Conservation (phyloP, 2,329 filamentous ascomycete genomes). For the Penicillium sp. region DNA sequence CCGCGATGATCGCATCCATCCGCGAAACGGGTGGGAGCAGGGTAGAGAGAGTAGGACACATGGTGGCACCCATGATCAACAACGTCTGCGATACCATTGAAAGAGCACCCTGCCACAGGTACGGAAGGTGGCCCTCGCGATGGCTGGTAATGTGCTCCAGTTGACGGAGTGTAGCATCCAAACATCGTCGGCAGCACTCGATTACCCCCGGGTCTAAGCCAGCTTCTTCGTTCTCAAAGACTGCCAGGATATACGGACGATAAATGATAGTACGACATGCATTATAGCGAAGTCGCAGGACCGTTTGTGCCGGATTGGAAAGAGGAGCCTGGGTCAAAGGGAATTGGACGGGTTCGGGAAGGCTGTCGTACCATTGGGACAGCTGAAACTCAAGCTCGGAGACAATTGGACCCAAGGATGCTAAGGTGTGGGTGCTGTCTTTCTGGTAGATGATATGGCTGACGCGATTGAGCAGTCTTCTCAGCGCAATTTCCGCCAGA, state of each 20-base stretch:
- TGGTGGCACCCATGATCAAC: slow-evolving; percentile 77
- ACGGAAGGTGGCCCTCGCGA: slow-evolving; percentile 78
- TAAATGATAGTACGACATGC: slow-evolving; percentile 85
- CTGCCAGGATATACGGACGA: slow-evolving; percentile 74
- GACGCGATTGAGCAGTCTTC: slow-evolving; percentile 71
- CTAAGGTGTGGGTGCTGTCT: slow-evolving; percentile 66
- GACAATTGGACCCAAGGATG: slow-evolving; percentile 71
- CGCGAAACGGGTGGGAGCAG: slow-evolving; percentile 57
- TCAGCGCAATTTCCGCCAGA: slow-evolving; percentile 73
- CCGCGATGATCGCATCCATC: slow-evolving; percentile 72
- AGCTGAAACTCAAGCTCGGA: slow-evolving; percentile 78
- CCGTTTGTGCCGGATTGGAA: slow-evolving; percentile 72
- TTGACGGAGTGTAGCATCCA: slow-evolving; percentile 75
- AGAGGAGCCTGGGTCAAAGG: slow-evolving; percentile 65
- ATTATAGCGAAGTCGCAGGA: slow-evolving; percentile 74
- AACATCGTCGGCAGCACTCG: slow-evolving; percentile 74
- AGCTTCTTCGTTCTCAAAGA: slow-evolving; percentile 71
- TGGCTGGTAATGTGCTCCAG: slow-evolving; percentile 74
- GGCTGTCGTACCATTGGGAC: slow-evolving; percentile 77
- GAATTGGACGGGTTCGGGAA: slow-evolving; percentile 72
- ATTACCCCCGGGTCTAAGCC: slow-evolving; percentile 68
- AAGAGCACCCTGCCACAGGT: slow-evolving; percentile 79
- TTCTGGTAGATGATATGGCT: slow-evolving; percentile 77
- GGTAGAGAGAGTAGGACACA: slow-evolving; percentile 67
- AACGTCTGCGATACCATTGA: slow-evolving; percentile 79